A percentile compares a stretch with the other conserved stretches of the same genome.
These are phyloP conservation scores for Fusarium sp. DNA, from an alignment of 2,329 filamentous ascomycete species.

Conservation along the genomic window DNA sequence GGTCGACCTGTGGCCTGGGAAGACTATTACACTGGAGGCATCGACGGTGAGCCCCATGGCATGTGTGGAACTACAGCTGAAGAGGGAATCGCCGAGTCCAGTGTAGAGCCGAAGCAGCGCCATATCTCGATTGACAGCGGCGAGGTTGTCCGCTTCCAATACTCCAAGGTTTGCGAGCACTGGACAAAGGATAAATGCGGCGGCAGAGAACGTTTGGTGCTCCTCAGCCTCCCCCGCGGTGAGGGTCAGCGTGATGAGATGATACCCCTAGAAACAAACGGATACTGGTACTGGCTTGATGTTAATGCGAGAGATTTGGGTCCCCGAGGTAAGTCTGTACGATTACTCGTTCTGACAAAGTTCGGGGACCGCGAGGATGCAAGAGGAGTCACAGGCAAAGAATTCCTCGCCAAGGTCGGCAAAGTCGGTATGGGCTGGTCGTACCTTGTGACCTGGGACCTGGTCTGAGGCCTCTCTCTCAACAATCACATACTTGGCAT, in stretches of 20 bases:
- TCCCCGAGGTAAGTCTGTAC: conserved; percentile 76
- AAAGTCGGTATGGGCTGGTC: conserved; percentile 62
- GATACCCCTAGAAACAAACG: conserved; percentile 82
- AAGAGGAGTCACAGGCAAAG: conserved; percentile 64
- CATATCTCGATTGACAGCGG: conserved; percentile 73
- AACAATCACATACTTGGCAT: conserved; percentile 27
- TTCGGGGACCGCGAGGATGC: conserved; percentile 65
- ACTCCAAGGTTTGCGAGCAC: conserved; percentile 84
- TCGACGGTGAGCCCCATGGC: conserved; percentile 63
- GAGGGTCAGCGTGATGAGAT: conserved; percentile 79
- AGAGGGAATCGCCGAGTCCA: conserved; percentile 69
- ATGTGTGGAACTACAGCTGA: conserved; percentile 62
- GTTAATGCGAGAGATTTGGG: conserved; percentile 77
- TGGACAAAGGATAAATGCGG: conserved; percentile 83
- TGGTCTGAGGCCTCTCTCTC: conserved; percentile 56
- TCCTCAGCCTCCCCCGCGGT: conserved; percentile 76
- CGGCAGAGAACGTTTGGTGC: conserved; percentile 77
- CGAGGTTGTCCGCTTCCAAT: conserved; percentile 80
- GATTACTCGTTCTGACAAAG: conserved; percentile 72
- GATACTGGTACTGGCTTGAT: conserved; percentile 86
- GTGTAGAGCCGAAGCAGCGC: conserved; percentile 68
- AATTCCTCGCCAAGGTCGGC: conserved; percentile 62
- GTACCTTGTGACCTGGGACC: conserved; percentile 65
- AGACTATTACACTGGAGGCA: conserved; percentile 80
- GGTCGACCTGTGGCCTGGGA: conserved; percentile 81